phyloP scores from a whole-genome alignment of 305 asterid genomes.

The Withania somnifera region DNA sequence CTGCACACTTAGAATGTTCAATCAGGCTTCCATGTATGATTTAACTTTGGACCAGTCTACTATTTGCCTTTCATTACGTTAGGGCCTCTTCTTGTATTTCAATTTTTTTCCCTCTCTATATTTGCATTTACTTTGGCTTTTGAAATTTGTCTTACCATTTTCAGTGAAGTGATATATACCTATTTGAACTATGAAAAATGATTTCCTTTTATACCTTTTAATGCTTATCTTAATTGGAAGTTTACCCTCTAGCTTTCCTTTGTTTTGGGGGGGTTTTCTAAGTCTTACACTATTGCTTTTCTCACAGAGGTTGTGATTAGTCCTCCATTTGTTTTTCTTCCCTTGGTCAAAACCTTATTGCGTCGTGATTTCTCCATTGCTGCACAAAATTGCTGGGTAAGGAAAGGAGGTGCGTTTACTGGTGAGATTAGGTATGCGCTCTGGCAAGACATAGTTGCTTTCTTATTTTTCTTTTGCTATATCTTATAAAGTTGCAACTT shows the following conservation, averaged over 20 bases:
- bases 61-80: neutral
- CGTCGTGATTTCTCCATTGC: constrained; percentile 32
- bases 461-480: neutral
- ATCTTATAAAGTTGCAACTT: neutral
- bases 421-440: constrained; percentile 34
- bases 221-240: neutral
- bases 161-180: neutral
- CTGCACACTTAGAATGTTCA: neutral
- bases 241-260: neutral
- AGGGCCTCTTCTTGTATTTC: neutral
- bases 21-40: neutral
- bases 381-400: constrained; percentile 42
- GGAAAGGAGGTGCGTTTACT: constrained; percentile 32
- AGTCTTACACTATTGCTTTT: neutral
- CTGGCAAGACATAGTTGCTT: neutral
- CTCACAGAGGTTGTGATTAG: constrained; percentile 34
- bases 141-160: neutral
- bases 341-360: constrained; percentile 20
- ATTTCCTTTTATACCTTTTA: neutral
- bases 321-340: constrained; percentile 35
- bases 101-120: neutral
- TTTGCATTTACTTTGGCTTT: neutral
- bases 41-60: neutral
- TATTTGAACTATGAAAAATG: neutral
- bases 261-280: neutral